Conservation (phyloP, 208 protist genomes). For the Crithidia expoeki region DNA sequence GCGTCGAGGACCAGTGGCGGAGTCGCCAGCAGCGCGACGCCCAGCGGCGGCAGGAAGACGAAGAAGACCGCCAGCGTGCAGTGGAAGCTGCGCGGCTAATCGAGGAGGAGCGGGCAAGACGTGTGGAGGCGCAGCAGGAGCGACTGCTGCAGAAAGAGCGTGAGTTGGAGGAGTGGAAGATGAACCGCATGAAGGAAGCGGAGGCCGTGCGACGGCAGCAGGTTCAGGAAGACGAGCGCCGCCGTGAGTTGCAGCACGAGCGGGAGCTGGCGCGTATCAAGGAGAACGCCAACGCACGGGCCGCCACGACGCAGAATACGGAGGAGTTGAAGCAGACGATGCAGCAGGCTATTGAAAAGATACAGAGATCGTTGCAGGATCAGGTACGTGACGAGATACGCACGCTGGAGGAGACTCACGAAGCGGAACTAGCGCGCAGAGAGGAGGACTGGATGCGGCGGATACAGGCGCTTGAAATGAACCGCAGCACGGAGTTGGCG, state of each 20-base stretch:
- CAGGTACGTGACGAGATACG: constrained; percentile 46
- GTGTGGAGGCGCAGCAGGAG: constrained; percentile 70
- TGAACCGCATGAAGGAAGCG: constrained; percentile 56
- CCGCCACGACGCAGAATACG: constrained; percentile 25
- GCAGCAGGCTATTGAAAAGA: constrained; percentile 40
- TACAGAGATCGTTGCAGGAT: constrained; percentile 41
- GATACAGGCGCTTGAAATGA: constrained; percentile 45
- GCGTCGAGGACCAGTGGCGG: constrained; percentile 56
- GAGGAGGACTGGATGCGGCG: constrained; percentile 55
- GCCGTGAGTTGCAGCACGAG: constrained; percentile 69
- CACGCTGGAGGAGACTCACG: constrained; percentile 36
- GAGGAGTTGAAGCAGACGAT: constrained; percentile 47
- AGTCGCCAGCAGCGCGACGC: constrained; percentile 35
- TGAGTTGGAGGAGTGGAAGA: constrained; percentile 88
- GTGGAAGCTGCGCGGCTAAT: constrained; percentile 56
- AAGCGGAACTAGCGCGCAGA: constrained; percentile 27
- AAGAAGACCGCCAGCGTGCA: constrained; percentile 58
- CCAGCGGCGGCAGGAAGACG: constrained; percentile 49
- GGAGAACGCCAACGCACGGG: constrained; percentile 56
- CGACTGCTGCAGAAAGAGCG: constrained; percentile 68
- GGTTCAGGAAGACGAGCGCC: constrained; percentile 72
- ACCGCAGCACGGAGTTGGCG: constrained; percentile 52
- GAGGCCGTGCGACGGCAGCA: constrained; percentile 50
- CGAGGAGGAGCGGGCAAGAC: constrained; percentile 65
- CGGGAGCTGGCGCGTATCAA: constrained; percentile 71